These are phyloP conservation scores for Penicillium sp. DNA, from an alignment of 2,329 filamentous ascomycete genomes.

Conservation along the genomic window DNA sequence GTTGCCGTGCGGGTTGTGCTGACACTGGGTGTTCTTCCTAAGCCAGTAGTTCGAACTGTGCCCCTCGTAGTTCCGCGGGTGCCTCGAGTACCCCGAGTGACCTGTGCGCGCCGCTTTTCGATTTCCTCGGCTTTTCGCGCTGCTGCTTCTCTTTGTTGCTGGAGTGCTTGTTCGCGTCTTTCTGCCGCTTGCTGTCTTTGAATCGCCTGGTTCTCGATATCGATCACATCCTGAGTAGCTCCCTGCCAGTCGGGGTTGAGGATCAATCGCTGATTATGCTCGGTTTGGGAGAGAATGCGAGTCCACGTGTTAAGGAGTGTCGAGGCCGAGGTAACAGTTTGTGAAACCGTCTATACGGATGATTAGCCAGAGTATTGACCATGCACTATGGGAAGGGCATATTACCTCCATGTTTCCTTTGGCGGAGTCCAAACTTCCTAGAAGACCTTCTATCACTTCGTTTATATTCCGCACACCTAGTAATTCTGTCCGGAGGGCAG, in stretches of 20 bases:
- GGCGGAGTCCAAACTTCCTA: constrained; percentile 48
- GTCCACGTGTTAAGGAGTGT: constrained; percentile 94
- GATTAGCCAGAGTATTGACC: background rate
- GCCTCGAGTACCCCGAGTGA: constrained; percentile 33
- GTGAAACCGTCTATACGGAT: constrained; percentile 67
- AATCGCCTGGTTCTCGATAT: constrained; percentile 77
- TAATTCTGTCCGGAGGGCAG: constrained; percentile 73
- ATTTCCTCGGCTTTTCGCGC: constrained; percentile 53
- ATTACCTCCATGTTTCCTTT: constrained; percentile 52
- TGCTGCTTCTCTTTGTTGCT: constrained; percentile 71
- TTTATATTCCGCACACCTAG: constrained; percentile 85
- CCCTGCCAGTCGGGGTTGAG: constrained; percentile 88
- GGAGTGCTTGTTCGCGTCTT: constrained; percentile 73
- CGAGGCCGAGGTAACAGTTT: constrained; percentile 82
- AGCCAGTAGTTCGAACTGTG: constrained; percentile 34
- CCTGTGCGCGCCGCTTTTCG: constrained; percentile 41
- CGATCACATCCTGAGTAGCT: constrained; percentile 78
- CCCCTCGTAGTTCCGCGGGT: constrained; percentile 37
- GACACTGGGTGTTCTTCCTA: constrained; percentile 40
- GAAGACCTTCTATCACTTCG: constrained; percentile 69
- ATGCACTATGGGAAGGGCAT: background rate
- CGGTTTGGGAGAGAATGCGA: constrained; percentile 90
- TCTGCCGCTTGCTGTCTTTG: constrained; percentile 75
- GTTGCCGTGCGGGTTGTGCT: constrained; percentile 32
- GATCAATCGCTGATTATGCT: constrained; percentile 92